phyloP scores from a whole-genome alignment of 305 asterid genomes.

The Fraxinus baroniana region DNA sequence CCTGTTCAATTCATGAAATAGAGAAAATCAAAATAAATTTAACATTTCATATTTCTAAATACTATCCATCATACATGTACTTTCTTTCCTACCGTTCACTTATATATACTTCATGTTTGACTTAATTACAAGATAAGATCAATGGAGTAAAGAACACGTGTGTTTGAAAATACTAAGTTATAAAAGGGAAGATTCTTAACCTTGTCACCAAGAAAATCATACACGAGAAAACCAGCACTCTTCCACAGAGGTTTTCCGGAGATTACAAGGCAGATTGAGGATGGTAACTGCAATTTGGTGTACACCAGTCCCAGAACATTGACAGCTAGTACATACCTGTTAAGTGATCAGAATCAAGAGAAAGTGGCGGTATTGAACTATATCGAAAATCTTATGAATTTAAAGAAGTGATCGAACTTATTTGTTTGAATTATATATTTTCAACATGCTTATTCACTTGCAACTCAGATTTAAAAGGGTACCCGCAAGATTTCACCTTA shows the following conservation, averaged over 20 bases:
- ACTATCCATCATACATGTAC: not conserved
- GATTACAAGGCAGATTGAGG: conserved; percentile 11
- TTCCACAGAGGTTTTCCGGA: not conserved
- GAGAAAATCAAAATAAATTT: not conserved
- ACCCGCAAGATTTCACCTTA: too few relatives aligned
- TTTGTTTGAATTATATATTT: too few relatives aligned
- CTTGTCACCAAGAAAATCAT: conserved; percentile 29
- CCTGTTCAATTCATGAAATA: conserved; percentile 10
- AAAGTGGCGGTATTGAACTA: not conserved
- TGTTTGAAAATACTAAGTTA: not conserved
- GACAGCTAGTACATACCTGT: conserved; percentile 27
- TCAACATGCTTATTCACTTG: too few relatives aligned
- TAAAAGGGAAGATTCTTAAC: conserved; percentile 5
- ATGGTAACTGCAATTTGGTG: conserved; percentile 12
- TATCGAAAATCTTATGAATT: too few relatives aligned
- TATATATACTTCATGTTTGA: too few relatives aligned
- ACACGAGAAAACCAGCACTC: not conserved
- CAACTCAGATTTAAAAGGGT: not conserved
- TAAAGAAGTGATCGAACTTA: not conserved
- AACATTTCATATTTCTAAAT: not conserved
- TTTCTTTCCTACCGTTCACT: too few relatives aligned
- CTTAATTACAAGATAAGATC: too few relatives aligned
- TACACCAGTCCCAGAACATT: conserved; percentile 28
- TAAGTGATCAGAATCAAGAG: not conserved
- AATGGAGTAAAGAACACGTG: too few relatives aligned